Base-by-base conservation (phyloP, 2,329 filamentous ascomycete species). In the Stagonosporopsis tanaceti region DNA sequence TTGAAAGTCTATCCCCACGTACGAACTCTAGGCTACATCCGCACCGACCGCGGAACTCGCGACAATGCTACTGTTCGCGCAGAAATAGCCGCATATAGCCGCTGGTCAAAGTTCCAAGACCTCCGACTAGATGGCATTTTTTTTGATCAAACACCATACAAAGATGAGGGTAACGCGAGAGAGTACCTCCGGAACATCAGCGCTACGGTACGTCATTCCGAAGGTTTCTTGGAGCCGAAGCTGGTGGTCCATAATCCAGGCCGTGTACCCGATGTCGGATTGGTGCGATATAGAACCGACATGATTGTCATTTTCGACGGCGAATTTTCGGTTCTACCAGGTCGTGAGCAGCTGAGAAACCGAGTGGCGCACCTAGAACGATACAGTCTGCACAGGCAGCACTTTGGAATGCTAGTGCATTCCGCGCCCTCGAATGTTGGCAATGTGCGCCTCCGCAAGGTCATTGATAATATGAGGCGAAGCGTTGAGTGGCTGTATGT, bases 11-110 rank as follows among this genome's bases (percentile, higher is more conserved):
- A 76, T 48, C 66, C 78, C 40, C 85, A 86, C 65, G 79, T 81
- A 24, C 75, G 76, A 9, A 76, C 82, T 11, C 63, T 85, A 9
- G 81, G 79, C 0, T 84, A 83, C 65, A 80, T 85, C 63, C 73
- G 82, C 24, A 80, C 78, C 6, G 80, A 78, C 6, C 82, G 82
- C 60, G 74, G 74, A 1, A 69, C 41, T 9, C 52, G 63, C 17
- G 52, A 57, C 12, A 62, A 65, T 11, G 53, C 59, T 3, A 61
- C 59, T 0, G 57, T 73, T 2, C 61, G 61, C 15, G 45, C 65
- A 34, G 82, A 85, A 50, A 78, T 85, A 39, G 74, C 74, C 34
- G 76, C 68, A 2, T 85, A 84, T 55, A 77, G 77, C 5, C 76
- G 72, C 5, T 85, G 82, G 82, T 66, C 69, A 4, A 71, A 73